These are phyloP conservation scores for Areca catechu DNA, from an alignment of 176 grass and related monocot genomes.

Conservation along the genomic window DNA sequence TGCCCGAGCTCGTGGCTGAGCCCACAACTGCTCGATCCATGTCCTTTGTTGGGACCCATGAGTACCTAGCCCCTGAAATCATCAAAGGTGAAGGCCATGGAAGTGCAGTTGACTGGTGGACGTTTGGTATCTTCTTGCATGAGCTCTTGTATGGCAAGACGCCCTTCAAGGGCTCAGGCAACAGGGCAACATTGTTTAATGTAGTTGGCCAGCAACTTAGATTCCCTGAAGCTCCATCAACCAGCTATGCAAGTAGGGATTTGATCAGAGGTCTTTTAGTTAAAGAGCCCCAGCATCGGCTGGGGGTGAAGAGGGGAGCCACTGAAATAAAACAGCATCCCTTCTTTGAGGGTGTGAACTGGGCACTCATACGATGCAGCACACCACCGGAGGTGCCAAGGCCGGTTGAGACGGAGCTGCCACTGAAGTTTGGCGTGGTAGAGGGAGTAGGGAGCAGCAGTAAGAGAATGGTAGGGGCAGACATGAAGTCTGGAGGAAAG, in stretches of 20 bases:
- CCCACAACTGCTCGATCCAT: constrained; percentile 47
- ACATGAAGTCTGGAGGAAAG: constrained; percentile 38
- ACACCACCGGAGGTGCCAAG: constrained; percentile 53
- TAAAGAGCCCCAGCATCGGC: constrained; percentile 53
- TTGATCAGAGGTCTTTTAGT: constrained; percentile 43
- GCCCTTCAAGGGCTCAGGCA: constrained; percentile 62
- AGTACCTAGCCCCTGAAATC: constrained; percentile 63
- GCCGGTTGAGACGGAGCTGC: constrained; percentile 11
- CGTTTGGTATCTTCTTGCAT: constrained; percentile 60
- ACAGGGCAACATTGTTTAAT: constrained; percentile 63
- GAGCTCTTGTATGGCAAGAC: constrained; percentile 68
- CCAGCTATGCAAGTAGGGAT: constrained; percentile 45
- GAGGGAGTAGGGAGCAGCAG: constrained; percentile 22
- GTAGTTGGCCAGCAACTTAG: constrained; percentile 63
- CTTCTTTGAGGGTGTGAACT: constrained; percentile 56
- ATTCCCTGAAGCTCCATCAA: constrained; percentile 40
- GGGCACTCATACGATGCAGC: constrained; percentile 67
- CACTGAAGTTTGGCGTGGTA: constrained; percentile 11
- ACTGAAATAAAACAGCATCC: constrained; percentile 70
- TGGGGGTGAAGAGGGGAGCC: constrained; percentile 51
- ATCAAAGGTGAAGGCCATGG: constrained; percentile 73
- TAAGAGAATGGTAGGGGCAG: constrained; percentile 32
- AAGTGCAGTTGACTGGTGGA: constrained; percentile 77
- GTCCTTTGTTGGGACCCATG: constrained; percentile 66
- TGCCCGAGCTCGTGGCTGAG: constrained; percentile 56